Base-by-base conservation (phyloP, 1,284 basidiomycete genomes). In the Veloporphyrellus conicus region DNA sequence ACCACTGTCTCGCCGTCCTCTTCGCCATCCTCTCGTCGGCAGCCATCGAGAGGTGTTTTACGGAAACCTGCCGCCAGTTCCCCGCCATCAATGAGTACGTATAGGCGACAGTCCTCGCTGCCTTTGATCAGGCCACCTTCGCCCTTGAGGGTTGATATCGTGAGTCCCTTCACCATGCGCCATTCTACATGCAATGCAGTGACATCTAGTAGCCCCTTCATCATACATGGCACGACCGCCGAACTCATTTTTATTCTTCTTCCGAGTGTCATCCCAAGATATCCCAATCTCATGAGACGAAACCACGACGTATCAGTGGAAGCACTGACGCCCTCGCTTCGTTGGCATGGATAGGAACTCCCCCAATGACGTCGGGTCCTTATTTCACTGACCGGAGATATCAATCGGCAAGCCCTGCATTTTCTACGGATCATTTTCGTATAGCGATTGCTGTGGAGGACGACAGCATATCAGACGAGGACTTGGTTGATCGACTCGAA, bases 401-500 rank as follows among this genome's bases (percentile, higher is more conserved):
- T 43, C 49, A 28, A 10, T 8, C 7, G 0, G 19, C 41, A 43
- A 47, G 32, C 23, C 10, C 42, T 20, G 18, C 19, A 19, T 43
- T 33, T 29, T 31, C 43, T 9, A 29, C 52, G 1, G 48, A 50
- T 35, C 44, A 22, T 6, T 27, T 64, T 31, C 44, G 43, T 41
- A 55, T 62, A 41, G 69, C 71, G 1, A 71, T 71, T 54, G 77
- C 74, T 9, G 69, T 78, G 56, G 72, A 70, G 18, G 74, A 77
- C 37, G 73, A 77, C 33, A 71, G 61, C 11, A 66, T 79, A 43
- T 66, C 74, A 2, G 75, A 79, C 54, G 75, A 74, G 49, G 64
- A 67, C 6, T 60, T 78, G 9, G 69, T 78, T 4, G 59, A 68
- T 43, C 66, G 66, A 38, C 67, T 79, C 18, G 76, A 79, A 55